These are phyloP conservation scores for Clarireedia homoeocarpa DNA, from an alignment of 2,329 filamentous ascomycete genomes.

Conservation along the genomic window DNA sequence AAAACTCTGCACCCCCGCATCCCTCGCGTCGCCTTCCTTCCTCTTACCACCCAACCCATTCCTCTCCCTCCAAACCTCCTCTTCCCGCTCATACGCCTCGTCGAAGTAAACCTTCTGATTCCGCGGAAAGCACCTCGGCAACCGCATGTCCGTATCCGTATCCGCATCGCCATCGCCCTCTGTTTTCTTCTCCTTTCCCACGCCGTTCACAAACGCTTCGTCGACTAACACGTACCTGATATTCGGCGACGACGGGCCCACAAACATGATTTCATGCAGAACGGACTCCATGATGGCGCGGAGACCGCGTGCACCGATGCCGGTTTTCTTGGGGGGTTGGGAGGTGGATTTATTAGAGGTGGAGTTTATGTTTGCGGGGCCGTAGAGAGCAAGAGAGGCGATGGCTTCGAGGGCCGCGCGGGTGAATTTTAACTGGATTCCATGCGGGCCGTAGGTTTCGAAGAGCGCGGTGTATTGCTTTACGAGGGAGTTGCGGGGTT, in stretches of 20 bases:
- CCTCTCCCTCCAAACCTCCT: conserved; percentile 28
- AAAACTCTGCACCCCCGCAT: conserved; percentile 15
- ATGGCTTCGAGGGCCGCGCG: conserved; percentile 73
- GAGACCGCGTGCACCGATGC: conserved; percentile 61
- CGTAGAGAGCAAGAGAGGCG: conserved; percentile 42
- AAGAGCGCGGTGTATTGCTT: conserved; percentile 88
- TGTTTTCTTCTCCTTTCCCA: conserved; percentile 38
- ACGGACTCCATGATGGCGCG: conserved; percentile 77
- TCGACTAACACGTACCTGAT: conserved; percentile 69
- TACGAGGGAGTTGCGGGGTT: conserved; percentile 81
- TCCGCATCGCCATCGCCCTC: conserved; percentile 42
- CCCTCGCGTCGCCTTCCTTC: not conserved
- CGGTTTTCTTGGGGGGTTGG: not conserved
- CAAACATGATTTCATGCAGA: conserved; percentile 73
- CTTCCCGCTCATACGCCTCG: conserved; percentile 58
- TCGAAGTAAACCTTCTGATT: conserved; percentile 64
- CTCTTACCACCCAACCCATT: conserved; percentile 1
- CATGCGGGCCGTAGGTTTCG: conserved; percentile 59
- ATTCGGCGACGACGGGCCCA: conserved; percentile 48
- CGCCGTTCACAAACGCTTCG: conserved; percentile 36
- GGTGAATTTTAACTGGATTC: conserved; percentile 74
- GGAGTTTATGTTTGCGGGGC: conserved; percentile 37
- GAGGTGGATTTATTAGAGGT: conserved; percentile 17
- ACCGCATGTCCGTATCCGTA: conserved; percentile 35
- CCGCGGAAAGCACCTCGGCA: conserved; percentile 53